Evolutionary conservation across 805 yeast species (phyloP), one percentile per base, ranked within the genome.

Genomic region (Candida chilensis): DNA sequence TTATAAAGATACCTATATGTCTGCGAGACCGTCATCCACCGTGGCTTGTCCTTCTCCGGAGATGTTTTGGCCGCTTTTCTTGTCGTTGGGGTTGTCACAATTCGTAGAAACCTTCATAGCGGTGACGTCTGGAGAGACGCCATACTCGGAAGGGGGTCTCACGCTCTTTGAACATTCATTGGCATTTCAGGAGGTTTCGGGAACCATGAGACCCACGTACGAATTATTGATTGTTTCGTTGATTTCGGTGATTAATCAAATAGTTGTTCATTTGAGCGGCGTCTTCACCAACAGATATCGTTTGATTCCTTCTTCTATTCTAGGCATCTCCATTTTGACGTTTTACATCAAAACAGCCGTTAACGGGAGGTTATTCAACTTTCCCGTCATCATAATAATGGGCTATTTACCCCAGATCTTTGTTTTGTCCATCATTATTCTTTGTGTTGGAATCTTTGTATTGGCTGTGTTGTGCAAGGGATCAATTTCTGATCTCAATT

Each of bases 81-180:
- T 74, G 18, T 52, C 73, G 2, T 56, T 76, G 33, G 78, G 88
- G 46, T 47, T 68, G 16, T 73, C 75, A 41, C 77, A 76, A 44
- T 74, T 77, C 31, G 49, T 74, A 11, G 90, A 83, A 50, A 74
- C 85, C 1, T 75, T 80, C 41, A 58, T 74, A 7, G 61, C 80
- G 3, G 72, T 70, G 17, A 61, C 74, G 6, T 63, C 67, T 32
- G 83, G 82, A 7, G 38, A 37, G 24, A 58, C 58, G 26, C 81
- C 85, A 5, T 61, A 66, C 32, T 66, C 72, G 14, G 88, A 79
- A 33, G 68, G 78, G 11, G 85, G 85, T 0, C 57, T 81, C 38
- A 77, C 92, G 1, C 53, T 82, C 20, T 80, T 82, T 51, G 92
- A 83, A 48, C 79, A 75, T 42, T 78, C 90, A 4, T 48, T 80